Conservation (phyloP, 2,329 filamentous ascomycete species). For the Achaetomium macrosporum region DNA sequence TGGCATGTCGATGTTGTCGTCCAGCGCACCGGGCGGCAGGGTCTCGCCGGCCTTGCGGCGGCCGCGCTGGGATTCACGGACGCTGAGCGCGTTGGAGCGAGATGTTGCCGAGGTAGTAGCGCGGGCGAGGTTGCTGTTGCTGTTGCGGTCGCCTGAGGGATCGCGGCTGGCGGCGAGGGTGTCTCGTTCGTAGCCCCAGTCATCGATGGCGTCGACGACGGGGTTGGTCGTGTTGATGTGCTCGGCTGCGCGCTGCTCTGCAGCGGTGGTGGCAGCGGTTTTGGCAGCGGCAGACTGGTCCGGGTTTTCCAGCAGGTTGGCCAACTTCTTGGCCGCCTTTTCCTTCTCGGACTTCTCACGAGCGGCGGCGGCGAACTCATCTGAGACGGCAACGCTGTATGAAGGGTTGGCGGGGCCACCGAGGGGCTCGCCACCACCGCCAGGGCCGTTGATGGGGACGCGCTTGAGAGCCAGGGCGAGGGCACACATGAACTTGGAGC, state of each 20-base stretch:
- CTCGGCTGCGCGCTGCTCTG: conserved; percentile 41
- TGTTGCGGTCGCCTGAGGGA: conserved; percentile 30
- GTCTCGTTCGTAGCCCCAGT: conserved; percentile 35
- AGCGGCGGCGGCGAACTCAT: conserved; percentile 59
- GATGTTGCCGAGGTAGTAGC: conserved; percentile 31
- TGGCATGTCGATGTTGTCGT: conserved; percentile 21
- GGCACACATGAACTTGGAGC: conserved; percentile 96
- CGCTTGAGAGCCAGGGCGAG: conserved; percentile 78
- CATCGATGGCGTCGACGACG: conserved; percentile 31
- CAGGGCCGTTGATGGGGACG: conserved; percentile 79
- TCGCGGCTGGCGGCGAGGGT: conserved; percentile 28
- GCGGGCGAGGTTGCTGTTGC: conserved; percentile 24
- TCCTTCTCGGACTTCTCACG: conserved; percentile 53
- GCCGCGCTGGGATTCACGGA: conserved; percentile 42
- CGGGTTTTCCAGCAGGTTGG: conserved; percentile 6
- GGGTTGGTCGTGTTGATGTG: conserved; percentile 39
- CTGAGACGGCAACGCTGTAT: conserved; percentile 72
- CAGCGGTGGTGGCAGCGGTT: conserved; percentile 24
- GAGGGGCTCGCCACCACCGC: conserved; percentile 58
- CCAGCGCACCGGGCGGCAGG: conserved; percentile 31
- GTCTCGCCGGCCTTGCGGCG: conserved; percentile 45
- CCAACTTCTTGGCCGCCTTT: conserved; percentile 47
- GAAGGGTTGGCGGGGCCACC: conserved; percentile 68
- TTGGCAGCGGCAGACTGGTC: conserved; percentile 13
- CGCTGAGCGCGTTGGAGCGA: conserved; percentile 15